Evolutionary conservation across 2,329 filamentous ascomycete genomes (phyloP).

Genomic region (Colletotrichum sp.): DNA sequence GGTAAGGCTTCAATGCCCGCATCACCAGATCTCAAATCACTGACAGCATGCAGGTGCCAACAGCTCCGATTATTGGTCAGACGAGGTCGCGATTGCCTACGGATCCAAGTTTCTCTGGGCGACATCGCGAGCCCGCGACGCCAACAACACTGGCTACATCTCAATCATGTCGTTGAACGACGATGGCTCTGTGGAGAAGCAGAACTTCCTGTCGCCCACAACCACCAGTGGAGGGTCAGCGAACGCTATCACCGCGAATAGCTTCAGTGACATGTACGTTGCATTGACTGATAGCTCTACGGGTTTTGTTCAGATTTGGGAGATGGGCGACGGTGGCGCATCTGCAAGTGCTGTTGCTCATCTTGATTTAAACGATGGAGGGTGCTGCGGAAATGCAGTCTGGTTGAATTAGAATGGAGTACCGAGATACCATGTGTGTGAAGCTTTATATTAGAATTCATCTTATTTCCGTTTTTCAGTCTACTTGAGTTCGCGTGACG

Average conservation of each 20-base stretch:
- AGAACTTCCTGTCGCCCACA: conserved; percentile 33
- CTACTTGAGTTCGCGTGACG: neutral
- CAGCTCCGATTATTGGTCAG: neutral
- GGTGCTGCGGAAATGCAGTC: neutral
- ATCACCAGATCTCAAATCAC: neutral
- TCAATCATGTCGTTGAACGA: conserved; percentile 30
- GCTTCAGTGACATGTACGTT: conserved; percentile 33
- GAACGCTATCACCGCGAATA: conserved; percentile 34
- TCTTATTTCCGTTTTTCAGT: neutral
- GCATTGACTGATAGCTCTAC: conserved; percentile 36
- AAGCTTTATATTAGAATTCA: neutral
- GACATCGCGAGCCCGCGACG: neutral
- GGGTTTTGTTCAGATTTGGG: conserved; percentile 38
- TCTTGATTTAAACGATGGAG: neutral
- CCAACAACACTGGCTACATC: conserved; percentile 31
- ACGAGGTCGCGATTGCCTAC: neutral
- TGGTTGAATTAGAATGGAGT: neutral
- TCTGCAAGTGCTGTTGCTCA: neutral
- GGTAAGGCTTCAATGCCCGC: neutral
- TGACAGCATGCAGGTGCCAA: neutral
- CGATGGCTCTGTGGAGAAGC: conserved; percentile 26
- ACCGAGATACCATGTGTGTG: neutral
- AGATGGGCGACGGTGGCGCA: conserved; percentile 24
- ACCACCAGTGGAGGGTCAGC: conserved; percentile 35
- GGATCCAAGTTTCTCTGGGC: neutral